Conservation (phyloP, 2,329 filamentous ascomycete genomes). For the Colletotrichum shisoi region DNA sequence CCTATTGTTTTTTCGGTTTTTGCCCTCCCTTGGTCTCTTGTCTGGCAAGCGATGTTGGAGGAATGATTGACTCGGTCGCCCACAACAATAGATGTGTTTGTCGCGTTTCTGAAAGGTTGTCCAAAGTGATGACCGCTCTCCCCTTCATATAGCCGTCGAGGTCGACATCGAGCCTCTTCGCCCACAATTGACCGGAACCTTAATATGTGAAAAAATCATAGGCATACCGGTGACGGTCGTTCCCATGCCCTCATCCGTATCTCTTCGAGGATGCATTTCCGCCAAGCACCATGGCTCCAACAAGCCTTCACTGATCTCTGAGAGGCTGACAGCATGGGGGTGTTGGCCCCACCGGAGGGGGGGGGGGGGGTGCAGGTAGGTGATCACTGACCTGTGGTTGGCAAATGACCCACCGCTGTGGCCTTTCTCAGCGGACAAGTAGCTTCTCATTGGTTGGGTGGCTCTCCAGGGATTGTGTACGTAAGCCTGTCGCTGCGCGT, state of each 20-base stretch:
- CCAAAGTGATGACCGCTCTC: not conserved
- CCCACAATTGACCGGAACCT: constrained; percentile 3
- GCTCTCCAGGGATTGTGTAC: not conserved
- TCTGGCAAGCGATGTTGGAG: constrained; percentile 2
- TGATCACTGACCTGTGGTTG: constrained; percentile 28
- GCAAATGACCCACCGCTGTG: constrained; percentile 9
- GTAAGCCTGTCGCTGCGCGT: constrained; percentile 14
- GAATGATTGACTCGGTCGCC: constrained; percentile 6
- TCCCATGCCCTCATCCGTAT: constrained; percentile 12
- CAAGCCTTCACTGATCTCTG: constrained; percentile 14
- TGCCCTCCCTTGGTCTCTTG: not conserved
- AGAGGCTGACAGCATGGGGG: constrained; percentile 30
- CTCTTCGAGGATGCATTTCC: not conserved
- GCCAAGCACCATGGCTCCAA: constrained; percentile 5
- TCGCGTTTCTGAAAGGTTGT: not conserved
- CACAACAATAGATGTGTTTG: not conserved
- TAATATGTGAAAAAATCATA: not conserved
- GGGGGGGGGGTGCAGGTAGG: not conserved
- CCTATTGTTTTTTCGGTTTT: not conserved
- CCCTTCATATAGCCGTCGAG: constrained; percentile 16
- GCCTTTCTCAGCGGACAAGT: constrained; percentile 22
- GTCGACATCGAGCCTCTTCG: constrained; percentile 4
- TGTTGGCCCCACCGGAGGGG: constrained; percentile 7
- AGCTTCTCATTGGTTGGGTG: constrained; percentile 10
- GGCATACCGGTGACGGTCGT: not conserved